Evolutionary conservation across 2,329 filamentous ascomycete genomes (phyloP).

Genomic region (Laburnicola sp.): DNA sequence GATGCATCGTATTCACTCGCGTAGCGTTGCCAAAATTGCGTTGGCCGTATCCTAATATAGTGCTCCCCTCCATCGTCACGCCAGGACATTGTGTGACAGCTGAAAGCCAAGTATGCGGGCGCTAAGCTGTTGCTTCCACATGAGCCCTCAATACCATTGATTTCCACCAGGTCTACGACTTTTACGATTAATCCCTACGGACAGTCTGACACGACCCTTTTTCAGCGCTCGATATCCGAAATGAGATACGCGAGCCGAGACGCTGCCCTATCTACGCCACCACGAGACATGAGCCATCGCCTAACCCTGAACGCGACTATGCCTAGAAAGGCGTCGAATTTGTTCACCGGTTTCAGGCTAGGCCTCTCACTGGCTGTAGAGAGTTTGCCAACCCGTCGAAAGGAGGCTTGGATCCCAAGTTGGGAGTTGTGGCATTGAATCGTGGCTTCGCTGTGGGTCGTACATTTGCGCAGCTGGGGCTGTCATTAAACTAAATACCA

Average conservation of each 20-base stretch:
- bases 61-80: no score
- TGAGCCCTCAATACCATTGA: no score
- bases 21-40: no score
- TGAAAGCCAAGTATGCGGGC: no score
- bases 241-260: neutral
- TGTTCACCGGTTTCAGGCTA: constrained; percentile 1
- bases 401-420: neutral
- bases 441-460: constrained; percentile 6
- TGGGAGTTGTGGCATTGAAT: neutral
- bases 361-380: neutral
- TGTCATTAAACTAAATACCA: neutral
- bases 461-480: neutral
- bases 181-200: no score
- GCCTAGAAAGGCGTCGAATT: neutral
- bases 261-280: neutral
- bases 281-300: neutral
- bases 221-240: neutral
- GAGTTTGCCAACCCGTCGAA: neutral
- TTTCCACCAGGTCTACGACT: no score
- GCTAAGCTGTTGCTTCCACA: no score
- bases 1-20: no score
- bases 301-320: constrained; percentile 1
- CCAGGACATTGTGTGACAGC: no score
- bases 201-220: neutral
- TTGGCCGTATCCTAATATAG: no score